phyloP scores from a whole-genome alignment of 768 basidiomycete genomes.

The Cystofilobasidium macerans region DNA sequence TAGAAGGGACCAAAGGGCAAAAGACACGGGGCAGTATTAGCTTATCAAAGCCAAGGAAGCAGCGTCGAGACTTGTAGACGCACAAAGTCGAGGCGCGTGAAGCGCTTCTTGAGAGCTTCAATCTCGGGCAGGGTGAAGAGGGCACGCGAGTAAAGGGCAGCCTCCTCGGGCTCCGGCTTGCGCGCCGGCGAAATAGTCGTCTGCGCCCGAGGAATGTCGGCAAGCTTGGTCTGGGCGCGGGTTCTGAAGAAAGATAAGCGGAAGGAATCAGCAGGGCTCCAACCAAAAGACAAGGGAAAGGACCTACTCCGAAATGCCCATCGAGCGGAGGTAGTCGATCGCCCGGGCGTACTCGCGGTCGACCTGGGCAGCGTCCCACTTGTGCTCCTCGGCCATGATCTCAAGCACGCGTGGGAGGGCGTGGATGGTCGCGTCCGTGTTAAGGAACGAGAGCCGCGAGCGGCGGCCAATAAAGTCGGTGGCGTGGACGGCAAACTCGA shows the following conservation, averaged over 20 bases:
- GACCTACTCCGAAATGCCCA: slow-evolving; percentile 22
- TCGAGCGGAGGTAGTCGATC: slow-evolving; percentile 21
- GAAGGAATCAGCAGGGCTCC: no score
- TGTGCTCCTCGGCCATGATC: slow-evolving; percentile 76
- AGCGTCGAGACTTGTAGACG: background rate
- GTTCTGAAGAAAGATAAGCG: background rate
- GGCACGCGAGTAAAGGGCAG: slow-evolving; percentile 44
- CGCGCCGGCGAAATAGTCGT: slow-evolving; percentile 30
- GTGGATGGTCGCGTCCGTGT: slow-evolving; percentile 70
- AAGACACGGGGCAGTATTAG: background rate
- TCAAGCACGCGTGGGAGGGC: slow-evolving; percentile 78
- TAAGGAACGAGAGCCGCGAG: slow-evolving; percentile 86
- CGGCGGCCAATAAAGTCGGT: slow-evolving; percentile 86
- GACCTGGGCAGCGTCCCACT: slow-evolving; percentile 48
- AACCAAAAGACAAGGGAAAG: background rate
- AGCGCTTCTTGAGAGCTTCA: slow-evolving; percentile 40
- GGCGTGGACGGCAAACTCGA: slow-evolving; percentile 59
- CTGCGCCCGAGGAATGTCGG: slow-evolving; percentile 31
- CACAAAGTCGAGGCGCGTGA: slow-evolving; percentile 36
- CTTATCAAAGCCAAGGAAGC: background rate
- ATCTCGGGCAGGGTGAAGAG: slow-evolving; percentile 50
- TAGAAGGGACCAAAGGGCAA: background rate
- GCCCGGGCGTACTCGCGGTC: slow-evolving; percentile 17
- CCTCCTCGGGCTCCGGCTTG: slow-evolving; percentile 32
- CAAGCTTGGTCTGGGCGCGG: slow-evolving; percentile 32